Evolutionary conservation across 192 early-diverging fungal species (phyloP), one percentile per base, ranked within the genome.

Genomic region (Chytriomyces confervae): DNA sequence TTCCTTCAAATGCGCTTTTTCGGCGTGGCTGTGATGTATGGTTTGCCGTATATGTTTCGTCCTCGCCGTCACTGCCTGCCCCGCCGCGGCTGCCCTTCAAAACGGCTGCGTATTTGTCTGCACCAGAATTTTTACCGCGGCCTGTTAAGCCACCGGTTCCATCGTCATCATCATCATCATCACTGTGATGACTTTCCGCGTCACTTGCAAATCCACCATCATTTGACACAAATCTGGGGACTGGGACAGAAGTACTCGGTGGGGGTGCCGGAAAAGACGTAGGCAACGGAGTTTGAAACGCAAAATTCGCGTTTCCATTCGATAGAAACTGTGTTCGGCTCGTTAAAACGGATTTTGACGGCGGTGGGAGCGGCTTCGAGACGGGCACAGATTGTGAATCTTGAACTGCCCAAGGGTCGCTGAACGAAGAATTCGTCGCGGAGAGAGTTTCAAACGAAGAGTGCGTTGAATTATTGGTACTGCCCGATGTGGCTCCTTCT

Each of bases 91-190:
- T 23, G 16, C 24, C 24, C 24, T 74, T 74, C 61, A 74, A 63
- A 45, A 50, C 61, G n/a, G 61, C 43, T 4, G 72, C 72, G 44
- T 74, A 74, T 62, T 74, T 74, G 18, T 74, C 72, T 10, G 44
- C 9, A 6, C 72, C 72, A 0, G 29, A 45, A 3, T 48, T n/a
- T 9, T 23, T n/a, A 20, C 61, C 61, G 16, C 61, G 46, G 8
- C 16, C 48, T n/a, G 62, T 16, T n/a, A 27, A 44, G 23, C 72
- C 44, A 8, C n/a, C n/a, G 23, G 16, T 47, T 8, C 45, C 72
- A 16, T 72, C 69, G 51, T 74, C 72, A 11, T 74, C 72, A 0
- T 74, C 72, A 8, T 43, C 18, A 46, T 10, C 43, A 46, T 64
- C 62, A 24, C 27, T n/a, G 16, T 13, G 16, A 7, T 48, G 10